Conservation (phyloP, 805 yeast species). For the Sungouiella thailandica region DNA sequence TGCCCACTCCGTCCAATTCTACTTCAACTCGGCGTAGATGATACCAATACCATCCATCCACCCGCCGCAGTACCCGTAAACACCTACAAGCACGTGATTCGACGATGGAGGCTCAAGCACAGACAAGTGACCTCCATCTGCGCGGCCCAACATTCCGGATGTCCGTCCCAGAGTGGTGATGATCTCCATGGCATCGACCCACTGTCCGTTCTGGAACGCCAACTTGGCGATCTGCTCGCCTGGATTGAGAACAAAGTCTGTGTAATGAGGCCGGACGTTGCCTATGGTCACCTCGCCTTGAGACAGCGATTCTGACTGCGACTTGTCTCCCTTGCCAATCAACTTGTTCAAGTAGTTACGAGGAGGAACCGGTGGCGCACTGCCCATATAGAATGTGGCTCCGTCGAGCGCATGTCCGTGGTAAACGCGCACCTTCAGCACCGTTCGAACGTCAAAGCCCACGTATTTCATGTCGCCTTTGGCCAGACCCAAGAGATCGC, state of each 20-base stretch:
- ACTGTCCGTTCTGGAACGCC: conserved; percentile 67
- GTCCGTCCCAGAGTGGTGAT: conserved; percentile 52
- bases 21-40: conserved; percentile 38
- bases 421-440: conserved; percentile 57
- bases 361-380: conserved; percentile 42
- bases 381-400: conserved; percentile 42
- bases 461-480: conserved; percentile 14
- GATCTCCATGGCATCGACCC: conserved; percentile 87
- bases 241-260: conserved; percentile 49
- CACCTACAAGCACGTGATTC: conserved; percentile 58
- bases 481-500: conserved; percentile 27
- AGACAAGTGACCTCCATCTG: conserved; percentile 54
- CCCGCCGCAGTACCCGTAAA: conserved; percentile 60
- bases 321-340: background rate
- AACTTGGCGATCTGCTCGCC: conserved; percentile 63
- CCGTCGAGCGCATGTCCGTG: conserved; percentile 85
- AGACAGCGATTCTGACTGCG: background rate
- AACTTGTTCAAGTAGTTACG: conserved; percentile 31
- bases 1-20: background rate
- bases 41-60: conserved; percentile 80
- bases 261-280: conserved; percentile 44
- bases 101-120: conserved; percentile 56
- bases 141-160: conserved; percentile 61
- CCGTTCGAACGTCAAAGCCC: conserved; percentile 29
- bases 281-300: conserved; percentile 38